These are phyloP conservation scores for Davidsoniella virescens DNA, from an alignment of 2,329 filamentous ascomycete species.

Conservation along the genomic window DNA sequence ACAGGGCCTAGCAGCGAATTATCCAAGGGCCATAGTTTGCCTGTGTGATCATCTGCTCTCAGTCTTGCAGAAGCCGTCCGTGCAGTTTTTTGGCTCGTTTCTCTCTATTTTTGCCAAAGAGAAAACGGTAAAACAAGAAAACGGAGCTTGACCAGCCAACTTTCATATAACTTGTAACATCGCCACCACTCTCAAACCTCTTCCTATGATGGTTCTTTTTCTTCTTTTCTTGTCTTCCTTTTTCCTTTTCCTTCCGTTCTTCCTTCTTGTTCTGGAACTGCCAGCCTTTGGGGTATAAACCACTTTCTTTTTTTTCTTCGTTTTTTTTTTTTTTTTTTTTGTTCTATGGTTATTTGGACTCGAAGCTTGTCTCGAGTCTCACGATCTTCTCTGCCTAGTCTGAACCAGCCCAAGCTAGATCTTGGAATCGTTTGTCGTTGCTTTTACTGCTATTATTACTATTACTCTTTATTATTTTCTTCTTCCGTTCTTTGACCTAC, in stretches of 20 bases:
- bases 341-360: not conserved
- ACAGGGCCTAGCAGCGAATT: too few species aligned
- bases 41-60: too few species aligned
- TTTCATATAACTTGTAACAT: slow-evolving; percentile 2
- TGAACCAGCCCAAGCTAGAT: too few species aligned
- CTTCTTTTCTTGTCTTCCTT: not conserved
- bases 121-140: not conserved
- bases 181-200: not conserved
- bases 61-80: too few species aligned
- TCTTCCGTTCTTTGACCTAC: not conserved
- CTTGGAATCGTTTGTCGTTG: not conserved
- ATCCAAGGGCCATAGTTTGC: too few species aligned
- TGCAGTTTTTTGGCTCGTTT: too few species aligned
- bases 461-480: not conserved
- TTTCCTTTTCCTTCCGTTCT: not conserved
- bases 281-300: not conserved
- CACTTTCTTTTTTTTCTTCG: not conserved
- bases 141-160: not conserved
- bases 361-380: not conserved
- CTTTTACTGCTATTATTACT: not conserved
- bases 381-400: too few species aligned
- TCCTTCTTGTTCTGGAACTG: not conserved
- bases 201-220: not conserved
- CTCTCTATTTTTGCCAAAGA: not conserved
- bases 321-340: not conserved